These are phyloP conservation scores for Piper longum DNA, from an alignment of 164 flowering plant genomes.

Conservation along the genomic window DNA sequence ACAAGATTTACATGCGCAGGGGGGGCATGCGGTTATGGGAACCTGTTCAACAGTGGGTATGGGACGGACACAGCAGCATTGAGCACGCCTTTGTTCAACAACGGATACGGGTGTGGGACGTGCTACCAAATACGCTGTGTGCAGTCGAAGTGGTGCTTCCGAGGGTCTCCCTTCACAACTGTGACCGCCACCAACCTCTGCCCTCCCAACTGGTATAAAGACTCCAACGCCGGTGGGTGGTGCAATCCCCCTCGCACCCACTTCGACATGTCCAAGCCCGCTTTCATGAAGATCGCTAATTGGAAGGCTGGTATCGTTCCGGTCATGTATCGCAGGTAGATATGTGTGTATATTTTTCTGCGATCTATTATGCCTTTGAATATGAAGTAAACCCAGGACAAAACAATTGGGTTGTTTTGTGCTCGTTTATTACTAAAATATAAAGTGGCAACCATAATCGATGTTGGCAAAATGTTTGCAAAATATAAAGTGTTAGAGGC, in stretches of 20 bases:
- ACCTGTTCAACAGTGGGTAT: constrained; percentile 48
- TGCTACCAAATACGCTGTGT: constrained; percentile 64
- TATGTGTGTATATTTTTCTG: not conserved
- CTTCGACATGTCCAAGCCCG: constrained; percentile 88
- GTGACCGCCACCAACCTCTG: constrained; percentile 82
- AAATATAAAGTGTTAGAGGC: no score
- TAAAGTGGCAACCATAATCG: no score
- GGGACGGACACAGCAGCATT: constrained; percentile 71
- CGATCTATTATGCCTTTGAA: not conserved
- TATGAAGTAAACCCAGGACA: no score
- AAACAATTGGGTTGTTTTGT: no score
- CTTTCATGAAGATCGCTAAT: constrained; percentile 50
- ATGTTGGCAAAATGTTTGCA: no score
- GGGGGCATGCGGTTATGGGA: constrained; percentile 97
- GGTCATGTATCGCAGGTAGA: constrained; percentile 54
- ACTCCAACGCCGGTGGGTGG: constrained; percentile 77
- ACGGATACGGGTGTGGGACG: constrained; percentile 67
- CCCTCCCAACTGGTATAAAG: constrained; percentile 70
- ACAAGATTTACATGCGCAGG: constrained; percentile 22
- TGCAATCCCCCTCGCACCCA: constrained; percentile 85
- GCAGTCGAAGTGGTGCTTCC: constrained; percentile 26
- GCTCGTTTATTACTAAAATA: no score
- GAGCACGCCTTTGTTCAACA: constrained; percentile 64
- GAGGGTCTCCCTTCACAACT: constrained; percentile 25
- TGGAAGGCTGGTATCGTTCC: constrained; percentile 39